A percentile compares a stretch with the other conserved stretches of the same genome.
phyloP scores from a whole-genome alignment of 352 stramenopile species.

The Globisporangium ultimum region DNA sequence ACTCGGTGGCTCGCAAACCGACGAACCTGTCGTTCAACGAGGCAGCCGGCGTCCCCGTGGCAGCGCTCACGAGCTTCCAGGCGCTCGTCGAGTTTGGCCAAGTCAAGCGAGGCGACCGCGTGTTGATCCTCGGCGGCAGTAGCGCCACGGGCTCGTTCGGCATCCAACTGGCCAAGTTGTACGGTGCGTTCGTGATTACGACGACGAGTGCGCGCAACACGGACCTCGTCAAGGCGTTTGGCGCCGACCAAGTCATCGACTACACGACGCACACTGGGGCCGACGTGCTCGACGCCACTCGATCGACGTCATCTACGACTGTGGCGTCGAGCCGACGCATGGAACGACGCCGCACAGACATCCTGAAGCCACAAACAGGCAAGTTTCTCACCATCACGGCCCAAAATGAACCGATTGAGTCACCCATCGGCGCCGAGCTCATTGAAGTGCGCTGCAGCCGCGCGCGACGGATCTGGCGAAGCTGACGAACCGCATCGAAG shows the following conservation, averaged over 20 bases:
- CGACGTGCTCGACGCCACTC: conserved; percentile 23
- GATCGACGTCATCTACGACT: conserved; percentile 30
- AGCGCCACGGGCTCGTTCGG: conserved; percentile 19
- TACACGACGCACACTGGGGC: conserved; percentile 44
- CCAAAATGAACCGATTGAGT: too few species aligned
- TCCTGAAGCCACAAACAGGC: conserved; percentile 3
- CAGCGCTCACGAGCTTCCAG: conserved; percentile 22
- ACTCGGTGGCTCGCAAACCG: conserved; percentile 26
- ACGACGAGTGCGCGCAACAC: conserved; percentile 20
- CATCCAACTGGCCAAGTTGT: conserved; percentile 23
- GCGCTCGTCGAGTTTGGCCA: conserved; percentile 14
- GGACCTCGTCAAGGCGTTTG: conserved; percentile 47
- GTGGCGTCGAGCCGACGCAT: conserved; percentile 23
- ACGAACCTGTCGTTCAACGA: conserved; percentile 22
- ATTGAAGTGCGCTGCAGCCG: too few species aligned
- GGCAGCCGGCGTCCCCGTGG: conserved; percentile 20
- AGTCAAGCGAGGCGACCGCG: conserved; percentile 20
- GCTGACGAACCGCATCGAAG: conserved; percentile 1
- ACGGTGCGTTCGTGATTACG: conserved; percentile 13
- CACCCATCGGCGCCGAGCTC: too few species aligned
- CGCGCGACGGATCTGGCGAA: too few species aligned
- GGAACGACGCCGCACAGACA: conserved; percentile 27
- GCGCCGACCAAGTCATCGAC: conserved; percentile 65
- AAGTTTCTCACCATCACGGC: too few species aligned
- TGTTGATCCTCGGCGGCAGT: conserved; percentile 27